Conservation (phyloP, 805 yeast species). For the Starmerella bombicola region DNA sequence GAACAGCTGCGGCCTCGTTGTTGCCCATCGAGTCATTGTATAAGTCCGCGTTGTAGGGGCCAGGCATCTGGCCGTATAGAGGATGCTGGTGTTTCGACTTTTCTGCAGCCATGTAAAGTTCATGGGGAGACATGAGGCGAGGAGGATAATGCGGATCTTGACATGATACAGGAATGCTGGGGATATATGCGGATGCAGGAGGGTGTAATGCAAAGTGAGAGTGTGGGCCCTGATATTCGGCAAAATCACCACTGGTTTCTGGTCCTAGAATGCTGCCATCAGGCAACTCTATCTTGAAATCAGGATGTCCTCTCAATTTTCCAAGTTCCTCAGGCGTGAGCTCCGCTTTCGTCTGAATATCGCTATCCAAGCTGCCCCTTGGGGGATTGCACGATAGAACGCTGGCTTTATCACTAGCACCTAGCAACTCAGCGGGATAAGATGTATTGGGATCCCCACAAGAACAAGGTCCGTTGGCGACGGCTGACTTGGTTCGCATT, state of each 20-base stretch:
- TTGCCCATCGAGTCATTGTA: conserved; percentile 9
- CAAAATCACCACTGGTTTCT: background rate
- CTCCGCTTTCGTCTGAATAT: conserved; percentile 1
- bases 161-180: background rate
- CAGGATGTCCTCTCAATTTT: background rate
- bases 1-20: conserved; percentile 7
- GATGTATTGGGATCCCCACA: background rate
- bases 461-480: background rate
- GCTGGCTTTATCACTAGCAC: no score
- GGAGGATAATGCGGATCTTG: background rate
- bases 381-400: background rate
- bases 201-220: no score
- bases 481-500: background rate
- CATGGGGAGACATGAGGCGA: background rate
- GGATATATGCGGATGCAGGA: background rate
- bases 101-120: background rate
- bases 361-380: background rate
- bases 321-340: conserved; percentile 4
- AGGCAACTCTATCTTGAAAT: conserved; percentile 3
- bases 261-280: conserved; percentile 6
- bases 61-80: background rate
- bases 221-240: background rate
- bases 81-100: background rate
- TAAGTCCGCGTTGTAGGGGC: conserved; percentile 10
- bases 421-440: no score